These are phyloP conservation scores for Solanum paucissectum DNA, from an alignment of 257 asterid genomes.

Conservation along the genomic window DNA sequence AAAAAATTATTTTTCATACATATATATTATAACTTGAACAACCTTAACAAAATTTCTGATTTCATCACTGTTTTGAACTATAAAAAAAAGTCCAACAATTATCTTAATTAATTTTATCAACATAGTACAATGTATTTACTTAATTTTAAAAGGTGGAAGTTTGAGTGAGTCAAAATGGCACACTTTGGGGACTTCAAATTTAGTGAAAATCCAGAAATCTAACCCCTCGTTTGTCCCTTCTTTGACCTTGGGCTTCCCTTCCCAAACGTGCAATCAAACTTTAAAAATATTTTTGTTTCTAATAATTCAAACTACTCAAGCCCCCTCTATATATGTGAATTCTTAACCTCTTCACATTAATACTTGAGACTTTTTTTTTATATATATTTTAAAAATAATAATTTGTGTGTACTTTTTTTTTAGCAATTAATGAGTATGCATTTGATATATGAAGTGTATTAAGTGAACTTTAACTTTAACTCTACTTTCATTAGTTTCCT, in stretches of 20 bases:
- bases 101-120: not conserved
- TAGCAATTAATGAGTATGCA: not conserved
- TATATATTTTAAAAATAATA: not conserved
- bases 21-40: too few relatives aligned
- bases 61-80: not conserved
- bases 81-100: not conserved
- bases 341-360: conserved; percentile 4
- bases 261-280: conserved; percentile 64
- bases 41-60: accelerated
- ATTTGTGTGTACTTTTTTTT: not conserved
- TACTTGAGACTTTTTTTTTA: not conserved
- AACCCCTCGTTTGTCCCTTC: conserved; percentile 68
- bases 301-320: conserved; percentile 13
- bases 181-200: conserved; percentile 37
- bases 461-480: not conserved
- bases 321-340: not conserved
- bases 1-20: not conserved
- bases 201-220: conserved; percentile 42
- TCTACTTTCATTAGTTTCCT: not conserved
- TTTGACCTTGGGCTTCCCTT: conserved; percentile 77
- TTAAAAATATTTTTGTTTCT: conserved; percentile 13
- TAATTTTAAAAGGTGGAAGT: not conserved
- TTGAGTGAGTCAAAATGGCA: conserved; percentile 38
- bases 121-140: not conserved
- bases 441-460: not conserved